Base-by-base conservation (phyloP, 257 asterid genomes). In the Solanum pennellii region DNA sequence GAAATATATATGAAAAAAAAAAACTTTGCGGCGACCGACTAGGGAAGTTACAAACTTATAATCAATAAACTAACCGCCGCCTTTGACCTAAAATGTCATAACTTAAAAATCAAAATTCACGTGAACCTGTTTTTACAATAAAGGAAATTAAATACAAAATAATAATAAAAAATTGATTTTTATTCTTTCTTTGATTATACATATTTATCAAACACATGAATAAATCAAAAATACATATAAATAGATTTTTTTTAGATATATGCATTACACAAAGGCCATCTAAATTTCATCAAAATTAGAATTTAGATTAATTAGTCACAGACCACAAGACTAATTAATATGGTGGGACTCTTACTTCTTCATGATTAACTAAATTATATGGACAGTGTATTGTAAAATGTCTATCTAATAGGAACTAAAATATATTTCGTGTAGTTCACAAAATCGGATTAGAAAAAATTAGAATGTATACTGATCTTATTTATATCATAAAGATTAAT, bases 21-120 rank as follows among this genome's bases (percentile, higher is more conserved):
- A 68, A 86, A 41, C 39, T 31, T n/a, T 80, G 49, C 20, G 65
- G 72, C 83, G 75, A 83, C 88, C 89, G 86, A 84, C 91, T 25
- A 12, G 31, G 29, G 8, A n/a, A 87, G 25, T 5, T 80, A 80
- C 62, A 52, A 52, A 52, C 62, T 5, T 52, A 52, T 20, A 5
- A 25, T 27, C n/a, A 80, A 80, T 80, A 47, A 47, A 80, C 16
- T 47, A 47, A 80, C 85, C 44, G 20, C 68, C 85, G 9, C 16
- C 23, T 16, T 47, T 49, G 69, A 29, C 69, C 85, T 80, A 15
- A 80, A 18, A 47, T 29, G 20, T 11, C 18, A 47, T 47, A 45
- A 45, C 85, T 80, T 44, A 16, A 47, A 47, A 29, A 29, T 80
- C 85, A 47, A 47, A 16, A 80, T 20, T 80, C 85, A 80, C 12